Percentiles rank a stretch among this genome's conserved stretches.
Conservation (phyloP, 768 basidiomycete species). For the Boletus vinaceobasis region DNA sequence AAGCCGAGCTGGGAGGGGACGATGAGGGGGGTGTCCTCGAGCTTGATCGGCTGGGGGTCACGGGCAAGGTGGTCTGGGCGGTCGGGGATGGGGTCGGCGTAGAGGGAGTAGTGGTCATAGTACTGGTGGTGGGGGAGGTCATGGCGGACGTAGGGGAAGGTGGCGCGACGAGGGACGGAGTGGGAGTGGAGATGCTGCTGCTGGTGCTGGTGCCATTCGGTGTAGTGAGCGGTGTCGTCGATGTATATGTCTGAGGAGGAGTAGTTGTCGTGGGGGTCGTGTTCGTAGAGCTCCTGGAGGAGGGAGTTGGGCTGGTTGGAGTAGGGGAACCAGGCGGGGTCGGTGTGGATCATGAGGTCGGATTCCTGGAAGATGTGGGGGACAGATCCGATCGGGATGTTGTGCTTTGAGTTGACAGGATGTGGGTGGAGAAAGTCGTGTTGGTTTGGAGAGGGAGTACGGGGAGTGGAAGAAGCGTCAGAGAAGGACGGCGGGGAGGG, state of each 20-base stretch:
- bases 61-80: too few relatives aligned
- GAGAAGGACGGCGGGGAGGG: slow-evolving; percentile 50
- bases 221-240: slow-evolving; percentile 34
- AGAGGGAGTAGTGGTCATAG: slow-evolving; percentile 35
- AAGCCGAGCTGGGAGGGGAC: slow-evolving; percentile 57
- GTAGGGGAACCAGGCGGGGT: slow-evolving; percentile 37
- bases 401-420: slow-evolving; percentile 36
- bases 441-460: slow-evolving; percentile 66
- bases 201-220: slow-evolving; percentile 36
- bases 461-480: slow-evolving; percentile 63
- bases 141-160: slow-evolving; percentile 74
- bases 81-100: slow-evolving; percentile 38
- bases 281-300: slow-evolving; percentile 70
- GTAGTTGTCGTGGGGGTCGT: slow-evolving; percentile 49
- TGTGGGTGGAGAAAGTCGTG: slow-evolving; percentile 31
- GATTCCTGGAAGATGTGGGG: slow-evolving; percentile 50
- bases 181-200: slow-evolving; percentile 32
- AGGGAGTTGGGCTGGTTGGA: slow-evolving; percentile 45
- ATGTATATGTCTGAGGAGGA: slow-evolving; percentile 33
- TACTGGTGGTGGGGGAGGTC: slow-evolving; percentile 50
- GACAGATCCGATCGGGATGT: slow-evolving; percentile 39
- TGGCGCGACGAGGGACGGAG: slow-evolving; percentile 56
- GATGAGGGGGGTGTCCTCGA: slow-evolving; percentile 58
- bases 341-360: slow-evolving; percentile 36
- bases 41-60: slow-evolving; percentile 48